phyloP scores from a whole-genome alignment of 108 stramenopile genomes.

The Epipyxis sp. region DNA sequence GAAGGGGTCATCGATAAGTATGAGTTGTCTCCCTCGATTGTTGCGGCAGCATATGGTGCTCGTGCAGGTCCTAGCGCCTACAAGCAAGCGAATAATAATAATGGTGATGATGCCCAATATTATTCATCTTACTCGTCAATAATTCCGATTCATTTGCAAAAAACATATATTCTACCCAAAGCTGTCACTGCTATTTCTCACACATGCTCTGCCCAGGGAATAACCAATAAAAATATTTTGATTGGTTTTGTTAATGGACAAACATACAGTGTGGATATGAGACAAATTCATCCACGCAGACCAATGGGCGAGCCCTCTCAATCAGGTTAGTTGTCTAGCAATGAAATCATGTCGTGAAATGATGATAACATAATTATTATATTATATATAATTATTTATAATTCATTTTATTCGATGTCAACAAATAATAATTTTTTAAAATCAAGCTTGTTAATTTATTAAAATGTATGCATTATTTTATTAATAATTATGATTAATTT shows the following conservation, averaged over 20 bases:
- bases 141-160: constrained; percentile 50
- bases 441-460: not conserved
- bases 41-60: too few species aligned
- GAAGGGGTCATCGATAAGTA: constrained; percentile 91
- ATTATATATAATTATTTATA: too few species aligned
- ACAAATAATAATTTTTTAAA: too few species aligned
- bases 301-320: constrained; percentile 65
- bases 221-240: constrained; percentile 75
- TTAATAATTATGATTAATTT: too few species aligned
- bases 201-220: constrained; percentile 77
- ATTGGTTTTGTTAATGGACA: constrained; percentile 67
- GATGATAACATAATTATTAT: too few species aligned
- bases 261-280: constrained; percentile 64
- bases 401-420: too few species aligned
- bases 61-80: too few species aligned
- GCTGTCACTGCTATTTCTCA: constrained; percentile 76
- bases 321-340: not conserved
- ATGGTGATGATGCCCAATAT: too few species aligned
- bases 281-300: constrained; percentile 81
- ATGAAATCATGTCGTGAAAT: too few species aligned
- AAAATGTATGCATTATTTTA: too few species aligned
- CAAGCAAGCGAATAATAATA: too few species aligned
- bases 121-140: not conserved
- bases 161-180: constrained; percentile 72
- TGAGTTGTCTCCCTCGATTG: constrained; percentile 67